These are phyloP conservation scores for Sanghuangporus weigelae DNA, from an alignment of 1,284 basidiomycete species.

Conservation along the genomic window DNA sequence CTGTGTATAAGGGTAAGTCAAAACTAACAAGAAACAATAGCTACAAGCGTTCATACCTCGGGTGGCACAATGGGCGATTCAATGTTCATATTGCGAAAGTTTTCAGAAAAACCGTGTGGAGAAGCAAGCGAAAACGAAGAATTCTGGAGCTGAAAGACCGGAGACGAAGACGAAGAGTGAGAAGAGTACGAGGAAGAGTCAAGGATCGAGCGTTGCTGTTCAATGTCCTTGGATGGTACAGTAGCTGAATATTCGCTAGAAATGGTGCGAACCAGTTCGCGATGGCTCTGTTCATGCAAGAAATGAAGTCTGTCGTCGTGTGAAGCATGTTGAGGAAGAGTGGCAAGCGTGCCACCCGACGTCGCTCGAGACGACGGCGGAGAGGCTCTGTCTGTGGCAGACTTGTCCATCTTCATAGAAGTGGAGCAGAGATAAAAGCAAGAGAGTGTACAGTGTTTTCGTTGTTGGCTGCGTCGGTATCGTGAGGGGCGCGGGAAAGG, in stretches of 20 bases:
- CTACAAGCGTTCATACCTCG: background rate
- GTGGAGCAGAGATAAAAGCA: slow-evolving; percentile 5
- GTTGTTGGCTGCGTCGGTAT: background rate
- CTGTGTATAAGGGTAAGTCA: background rate
- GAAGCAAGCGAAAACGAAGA: background rate
- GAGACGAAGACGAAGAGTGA: background rate
- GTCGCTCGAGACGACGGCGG: slow-evolving; percentile 2
- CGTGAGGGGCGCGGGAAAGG: background rate
- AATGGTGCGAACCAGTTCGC: background rate
- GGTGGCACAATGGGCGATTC: slow-evolving; percentile 1
- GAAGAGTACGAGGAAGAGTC: background rate
- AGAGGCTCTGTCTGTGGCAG: slow-evolving; percentile 5
- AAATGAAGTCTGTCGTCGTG: background rate
- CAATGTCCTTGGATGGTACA: slow-evolving; percentile 2
- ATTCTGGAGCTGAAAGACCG: background rate
- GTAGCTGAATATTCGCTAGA: slow-evolving; percentile 5
- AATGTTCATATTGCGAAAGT: background rate
- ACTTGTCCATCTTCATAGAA: slow-evolving; percentile 11
- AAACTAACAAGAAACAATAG: background rate
- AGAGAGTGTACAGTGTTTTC: slow-evolving; percentile 14
- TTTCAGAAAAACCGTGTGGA: slow-evolving; percentile 3
- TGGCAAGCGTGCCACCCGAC: slow-evolving; percentile 15
- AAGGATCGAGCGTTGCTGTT: background rate
- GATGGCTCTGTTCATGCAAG: background rate
- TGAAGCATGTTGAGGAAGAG: background rate